Conservation (phyloP, 2,329 filamentous ascomycete species). For the Ambrosiella cleistominuta region DNA sequence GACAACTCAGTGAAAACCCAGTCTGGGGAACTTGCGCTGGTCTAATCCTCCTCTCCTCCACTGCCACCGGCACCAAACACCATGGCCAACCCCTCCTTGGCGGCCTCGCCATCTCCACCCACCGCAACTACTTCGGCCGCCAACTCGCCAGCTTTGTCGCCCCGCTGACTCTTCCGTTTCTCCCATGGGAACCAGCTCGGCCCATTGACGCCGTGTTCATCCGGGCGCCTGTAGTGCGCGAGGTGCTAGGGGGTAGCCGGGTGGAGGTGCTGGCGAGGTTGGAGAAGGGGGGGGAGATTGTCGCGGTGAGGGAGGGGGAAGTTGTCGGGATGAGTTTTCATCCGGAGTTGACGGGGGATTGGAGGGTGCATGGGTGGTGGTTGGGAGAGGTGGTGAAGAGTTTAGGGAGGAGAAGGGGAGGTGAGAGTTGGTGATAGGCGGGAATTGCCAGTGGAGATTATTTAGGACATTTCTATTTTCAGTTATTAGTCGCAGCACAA, state of each 20-base stretch:
- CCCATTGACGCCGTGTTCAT: slow-evolving; percentile 77
- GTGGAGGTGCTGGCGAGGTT: slow-evolving; percentile 37
- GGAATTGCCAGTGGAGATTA: background rate
- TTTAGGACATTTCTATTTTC: background rate
- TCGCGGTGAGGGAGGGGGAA: slow-evolving; percentile 79
- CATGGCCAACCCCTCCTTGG: slow-evolving; percentile 88
- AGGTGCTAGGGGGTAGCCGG: slow-evolving; percentile 37
- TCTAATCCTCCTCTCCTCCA: slow-evolving; percentile 74
- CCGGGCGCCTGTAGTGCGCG: slow-evolving; percentile 80
- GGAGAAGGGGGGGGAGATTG: slow-evolving; percentile 59
- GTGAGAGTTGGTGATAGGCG: background rate
- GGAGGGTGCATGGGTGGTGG: slow-evolving; percentile 90
- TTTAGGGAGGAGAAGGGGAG: background rate
- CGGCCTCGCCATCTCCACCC: slow-evolving; percentile 75
- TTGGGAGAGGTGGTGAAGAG: slow-evolving; percentile 39
- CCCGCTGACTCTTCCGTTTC: slow-evolving; percentile 53
- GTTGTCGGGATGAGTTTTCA: slow-evolving; percentile 93
- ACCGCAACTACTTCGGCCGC: slow-evolving; percentile 86
- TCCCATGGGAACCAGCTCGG: slow-evolving; percentile 21
- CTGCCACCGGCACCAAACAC: slow-evolving; percentile 73
- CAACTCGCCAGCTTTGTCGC: slow-evolving; percentile 85
- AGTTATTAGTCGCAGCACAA: background rate
- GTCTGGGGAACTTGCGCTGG: slow-evolving; percentile 96
- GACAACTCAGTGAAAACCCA: slow-evolving; percentile 47
- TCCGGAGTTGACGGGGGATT: slow-evolving; percentile 76